A percentile compares a stretch with the other conserved stretches of the same genome.
These are phyloP conservation scores for Edaphochlamys debaryana DNA, from an alignment of 139 green algal genomes.

Conservation along the genomic window DNA sequence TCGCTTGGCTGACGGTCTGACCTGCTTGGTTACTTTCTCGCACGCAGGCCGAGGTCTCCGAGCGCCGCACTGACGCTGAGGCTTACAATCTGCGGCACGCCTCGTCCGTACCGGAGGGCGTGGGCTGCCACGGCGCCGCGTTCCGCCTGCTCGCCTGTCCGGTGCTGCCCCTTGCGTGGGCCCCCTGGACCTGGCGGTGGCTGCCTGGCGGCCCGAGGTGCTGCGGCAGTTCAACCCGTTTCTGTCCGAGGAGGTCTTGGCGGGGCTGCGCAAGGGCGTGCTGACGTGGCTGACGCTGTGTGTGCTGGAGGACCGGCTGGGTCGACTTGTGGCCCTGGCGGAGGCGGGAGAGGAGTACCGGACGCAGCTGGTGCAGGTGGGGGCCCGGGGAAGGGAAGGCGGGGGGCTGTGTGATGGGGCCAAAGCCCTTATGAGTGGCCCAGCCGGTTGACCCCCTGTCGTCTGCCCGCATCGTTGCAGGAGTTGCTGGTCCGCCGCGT, in stretches of 20 bases:
- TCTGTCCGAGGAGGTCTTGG: conserved; percentile 26
- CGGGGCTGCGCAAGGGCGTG: not conserved
- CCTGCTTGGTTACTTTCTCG: too few relatives aligned
- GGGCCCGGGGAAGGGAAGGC: too few relatives aligned
- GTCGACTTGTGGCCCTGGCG: conserved; percentile 36
- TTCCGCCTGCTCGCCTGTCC: conserved; percentile 22
- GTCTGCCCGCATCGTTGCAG: conserved; percentile 14
- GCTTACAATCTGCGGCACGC: conserved; percentile 32
- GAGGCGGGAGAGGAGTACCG: not conserved
- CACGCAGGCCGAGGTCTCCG: too few relatives aligned
- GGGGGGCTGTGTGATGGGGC: too few relatives aligned
- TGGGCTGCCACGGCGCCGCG: conserved; percentile 10
- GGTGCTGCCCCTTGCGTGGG: not conserved
- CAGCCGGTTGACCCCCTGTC: not conserved
- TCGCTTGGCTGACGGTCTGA: too few relatives aligned
- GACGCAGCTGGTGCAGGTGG: conserved; percentile 6
- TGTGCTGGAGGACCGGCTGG: conserved; percentile 66
- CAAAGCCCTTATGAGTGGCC: too few relatives aligned
- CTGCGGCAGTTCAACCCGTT: conserved; percentile 46
- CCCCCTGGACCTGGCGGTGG: conserved; percentile 28
- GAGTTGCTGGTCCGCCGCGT: conserved; percentile 53
- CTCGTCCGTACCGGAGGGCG: not conserved
- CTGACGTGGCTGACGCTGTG: conserved; percentile 66
- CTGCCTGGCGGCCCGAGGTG: too few relatives aligned
- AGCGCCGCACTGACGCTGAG: too few relatives aligned